Evolutionary conservation across 805 yeast species (phyloP).

Genomic region (Spencermartinsiella europaea): DNA sequence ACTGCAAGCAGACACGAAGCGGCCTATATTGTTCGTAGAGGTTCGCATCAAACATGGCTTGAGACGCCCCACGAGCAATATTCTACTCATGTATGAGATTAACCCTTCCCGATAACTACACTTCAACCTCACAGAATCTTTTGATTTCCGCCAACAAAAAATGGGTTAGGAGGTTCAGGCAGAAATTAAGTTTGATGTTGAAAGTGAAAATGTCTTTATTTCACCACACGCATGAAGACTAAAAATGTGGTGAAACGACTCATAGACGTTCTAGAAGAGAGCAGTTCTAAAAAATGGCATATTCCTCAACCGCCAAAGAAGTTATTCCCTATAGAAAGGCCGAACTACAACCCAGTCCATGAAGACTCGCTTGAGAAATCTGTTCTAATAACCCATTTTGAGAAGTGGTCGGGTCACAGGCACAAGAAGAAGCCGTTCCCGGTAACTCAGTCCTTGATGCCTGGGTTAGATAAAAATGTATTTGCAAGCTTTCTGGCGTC

Average conservation of each 20-base stretch:
- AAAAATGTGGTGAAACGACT: not conserved
- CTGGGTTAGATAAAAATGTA: constrained; percentile 30
- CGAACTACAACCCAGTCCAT: constrained; percentile 7
- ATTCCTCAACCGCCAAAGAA: constrained; percentile 1
- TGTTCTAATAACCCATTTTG: constrained; percentile 30
- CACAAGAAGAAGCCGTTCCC: constrained; percentile 18
- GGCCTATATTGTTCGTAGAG: no score
- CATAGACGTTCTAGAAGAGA: not conserved
- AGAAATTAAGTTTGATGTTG: no score
- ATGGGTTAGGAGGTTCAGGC: no score
- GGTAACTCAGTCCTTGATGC: constrained; percentile 12
- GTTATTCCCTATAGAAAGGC: constrained; percentile 1
- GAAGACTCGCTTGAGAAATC: constrained; percentile 13
- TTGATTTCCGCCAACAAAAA: no score
- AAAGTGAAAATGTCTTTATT: no score
- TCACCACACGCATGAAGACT: not conserved
- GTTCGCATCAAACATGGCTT: no score
- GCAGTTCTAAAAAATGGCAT: not conserved
- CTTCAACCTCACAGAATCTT: no score
- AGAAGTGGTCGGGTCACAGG: constrained; percentile 34
- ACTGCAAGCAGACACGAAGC: no score
- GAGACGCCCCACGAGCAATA: no score
- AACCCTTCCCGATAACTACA: no score
- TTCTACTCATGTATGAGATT: no score
- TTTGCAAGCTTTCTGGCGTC: constrained; percentile 39